Evolutionary conservation across 148 eudicot genomes (phyloP).

Genomic region (Spergularia marina): DNA sequence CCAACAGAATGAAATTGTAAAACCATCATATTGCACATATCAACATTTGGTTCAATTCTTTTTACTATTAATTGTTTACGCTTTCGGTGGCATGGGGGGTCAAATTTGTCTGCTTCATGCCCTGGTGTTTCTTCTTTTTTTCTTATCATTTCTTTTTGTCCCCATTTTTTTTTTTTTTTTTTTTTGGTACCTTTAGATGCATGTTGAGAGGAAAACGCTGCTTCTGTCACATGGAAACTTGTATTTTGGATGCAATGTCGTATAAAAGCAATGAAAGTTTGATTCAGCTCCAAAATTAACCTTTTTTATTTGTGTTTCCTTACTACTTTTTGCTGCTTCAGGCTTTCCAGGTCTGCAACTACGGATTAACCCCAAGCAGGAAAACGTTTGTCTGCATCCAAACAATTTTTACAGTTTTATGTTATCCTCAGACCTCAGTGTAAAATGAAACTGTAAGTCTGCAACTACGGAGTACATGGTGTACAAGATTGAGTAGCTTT

Average conservation of each 20-base stretch:
- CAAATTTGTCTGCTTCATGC: slow-evolving; percentile 23
- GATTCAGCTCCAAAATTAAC: neutral
- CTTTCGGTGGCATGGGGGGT: slow-evolving; percentile 2
- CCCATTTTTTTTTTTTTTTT: neutral
- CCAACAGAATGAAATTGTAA: slow-evolving; percentile 36
- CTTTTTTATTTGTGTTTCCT: neutral
- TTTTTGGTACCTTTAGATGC: neutral
- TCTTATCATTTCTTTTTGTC: neutral
- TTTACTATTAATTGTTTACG: neutral
- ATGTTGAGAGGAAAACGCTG: slow-evolving; percentile 8
- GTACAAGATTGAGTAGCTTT: too few relatives aligned
- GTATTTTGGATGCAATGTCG: neutral
- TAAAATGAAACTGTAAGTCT: too few relatives aligned
- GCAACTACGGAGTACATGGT: too few relatives aligned
- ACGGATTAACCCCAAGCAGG: too few relatives aligned
- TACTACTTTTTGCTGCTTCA: neutral
- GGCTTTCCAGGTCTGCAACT: too few relatives aligned
- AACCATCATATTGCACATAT: slow-evolving; percentile 31
- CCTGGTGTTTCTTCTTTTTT: neutral
- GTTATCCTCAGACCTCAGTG: too few relatives aligned
- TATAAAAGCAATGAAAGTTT: slow-evolving; percentile 26
- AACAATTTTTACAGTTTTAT: too few relatives aligned
- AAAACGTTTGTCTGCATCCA: too few relatives aligned
- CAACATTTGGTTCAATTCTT: slow-evolving; percentile 7
- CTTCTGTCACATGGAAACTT: slow-evolving; percentile 1